Percentiles rank a stretch among this genome's conserved stretches.
Evolutionary conservation across 2,329 filamentous ascomycete genomes (phyloP).

Genomic region (Colletotrichum trifolii): DNA sequence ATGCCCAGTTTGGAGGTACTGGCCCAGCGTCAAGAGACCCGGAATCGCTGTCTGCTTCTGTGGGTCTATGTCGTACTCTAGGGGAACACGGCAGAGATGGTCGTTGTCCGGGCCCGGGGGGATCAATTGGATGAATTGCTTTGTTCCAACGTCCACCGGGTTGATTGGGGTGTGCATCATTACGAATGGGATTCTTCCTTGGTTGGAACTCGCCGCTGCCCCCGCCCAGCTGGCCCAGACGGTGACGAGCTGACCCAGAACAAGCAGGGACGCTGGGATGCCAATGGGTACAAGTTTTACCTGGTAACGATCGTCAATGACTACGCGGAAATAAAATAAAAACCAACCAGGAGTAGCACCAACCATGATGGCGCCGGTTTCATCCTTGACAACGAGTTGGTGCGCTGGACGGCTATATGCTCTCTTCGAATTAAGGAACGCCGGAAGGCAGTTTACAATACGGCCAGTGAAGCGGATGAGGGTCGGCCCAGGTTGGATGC

Average conservation of each 20-base stretch:
- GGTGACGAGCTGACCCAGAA: slow-evolving; percentile 64
- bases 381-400: slow-evolving; percentile 66
- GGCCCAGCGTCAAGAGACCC: slow-evolving; percentile 66
- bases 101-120: slow-evolving; percentile 47
- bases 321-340: no score
- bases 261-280: slow-evolving; percentile 44
- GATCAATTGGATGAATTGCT: slow-evolving; percentile 61
- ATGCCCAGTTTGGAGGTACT: slow-evolving; percentile 64
- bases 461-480: slow-evolving; percentile 64
- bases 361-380: slow-evolving; percentile 64
- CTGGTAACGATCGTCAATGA: slow-evolving; percentile 42
- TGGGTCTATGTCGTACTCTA: slow-evolving; percentile 48
- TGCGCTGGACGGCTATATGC: slow-evolving; percentile 57
- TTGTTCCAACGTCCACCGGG: slow-evolving; percentile 63
- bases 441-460: slow-evolving; percentile 64
- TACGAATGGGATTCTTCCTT: slow-evolving; percentile 51
- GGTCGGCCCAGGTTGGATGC: slow-evolving; percentile 60
- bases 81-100: slow-evolving; percentile 55
- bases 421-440: slow-evolving; percentile 47
- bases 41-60: slow-evolving; percentile 43
- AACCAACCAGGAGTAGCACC: slow-evolving; percentile 27
- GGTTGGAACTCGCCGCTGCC: slow-evolving; percentile 51
- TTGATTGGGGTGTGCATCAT: slow-evolving; percentile 66
- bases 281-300: slow-evolving; percentile 57
- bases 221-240: slow-evolving; percentile 68